Evolutionary conservation across 1,284 basidiomycete species (phyloP), one percentile per base, ranked within the genome.

Genomic region (Golubevia pallescens): DNA sequence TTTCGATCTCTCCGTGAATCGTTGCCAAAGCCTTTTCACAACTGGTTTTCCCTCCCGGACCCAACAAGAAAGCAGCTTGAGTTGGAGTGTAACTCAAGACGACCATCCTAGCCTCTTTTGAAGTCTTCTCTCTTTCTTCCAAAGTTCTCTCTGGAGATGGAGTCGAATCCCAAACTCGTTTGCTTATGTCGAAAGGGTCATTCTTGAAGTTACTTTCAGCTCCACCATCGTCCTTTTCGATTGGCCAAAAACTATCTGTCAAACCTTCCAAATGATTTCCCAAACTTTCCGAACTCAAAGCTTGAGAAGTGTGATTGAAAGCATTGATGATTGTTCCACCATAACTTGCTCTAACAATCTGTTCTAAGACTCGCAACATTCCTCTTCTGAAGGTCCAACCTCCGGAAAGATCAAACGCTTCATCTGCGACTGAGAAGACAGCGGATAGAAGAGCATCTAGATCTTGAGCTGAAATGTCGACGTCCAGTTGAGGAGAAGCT

Each of bases 401-500:
- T 56, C 81, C 80, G 55, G 80, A 73, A 60, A 84, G 69, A 62
- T 80, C 75, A 62, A 84, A 79, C 2, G 81, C 81, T 61, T 84
- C 81, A 59, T 83, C 75, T 2, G 76, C 79, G n/a, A 83, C 79
- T n/a, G 77, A 77, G 69, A 84, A 84, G 24, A 83, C 66, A n/a
- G 78, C 75, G 7, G 78, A 73, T 16, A 84, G 73, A 3, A 84
- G 67, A 66, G 75, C 74, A 66, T 84, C 78, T 8, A 84, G 61
- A 24, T 81, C 77, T 1, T 69, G 62, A 1, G 70, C 58, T 54
- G 72, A 69, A 42, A 75, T 67, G 28, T 71, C 60, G n/a, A 24
- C 16, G 24, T 1, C 23, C 16, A 53, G 16, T 38, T n/a, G 21
- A 60, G 16, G 58, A 8, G 28, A 38, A 13, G 20, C 21, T 32